phyloP scores from a whole-genome alignment of 306 rosid genomes.

The Cicer bijugum region DNA sequence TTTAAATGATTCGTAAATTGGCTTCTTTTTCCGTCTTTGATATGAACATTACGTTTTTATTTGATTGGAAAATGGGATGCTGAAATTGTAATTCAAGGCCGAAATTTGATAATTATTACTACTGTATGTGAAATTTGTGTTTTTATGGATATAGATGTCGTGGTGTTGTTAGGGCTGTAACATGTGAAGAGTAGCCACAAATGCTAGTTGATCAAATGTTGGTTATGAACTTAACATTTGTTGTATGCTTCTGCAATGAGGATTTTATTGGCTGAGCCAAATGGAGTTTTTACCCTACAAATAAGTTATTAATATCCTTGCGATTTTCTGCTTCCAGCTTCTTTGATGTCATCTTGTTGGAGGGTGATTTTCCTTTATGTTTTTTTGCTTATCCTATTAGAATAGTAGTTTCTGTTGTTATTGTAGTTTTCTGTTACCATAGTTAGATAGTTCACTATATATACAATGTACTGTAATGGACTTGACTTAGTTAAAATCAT shows the following conservation, averaged over 20 bases:
- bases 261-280: slow-evolving; percentile 25
- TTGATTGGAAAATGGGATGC: slow-evolving; percentile 4
- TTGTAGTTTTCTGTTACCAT: background rate
- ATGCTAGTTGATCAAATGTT: background rate
- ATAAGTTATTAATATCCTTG: background rate
- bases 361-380: slow-evolving; percentile 16
- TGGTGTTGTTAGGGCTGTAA: background rate
- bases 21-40: background rate
- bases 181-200: slow-evolving; percentile 16
- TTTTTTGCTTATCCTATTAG: background rate
- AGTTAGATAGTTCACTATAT: background rate
- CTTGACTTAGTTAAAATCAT: too few relatives aligned
- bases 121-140: slow-evolving; percentile 11
- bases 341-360: slow-evolving; percentile 21
- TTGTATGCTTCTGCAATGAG: background rate
- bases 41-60: background rate
- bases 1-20: background rate
- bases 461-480: background rate
- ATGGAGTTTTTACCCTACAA: background rate
- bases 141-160: slow-evolving; percentile 1
- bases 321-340: slow-evolving; percentile 19
- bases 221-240: background rate
- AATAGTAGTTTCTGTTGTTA: background rate
- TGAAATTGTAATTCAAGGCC: slow-evolving; percentile 1
- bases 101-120: background rate